These are phyloP conservation scores for Gastrolobium bilobum DNA, from an alignment of 306 rosid genomes.

Conservation along the genomic window DNA sequence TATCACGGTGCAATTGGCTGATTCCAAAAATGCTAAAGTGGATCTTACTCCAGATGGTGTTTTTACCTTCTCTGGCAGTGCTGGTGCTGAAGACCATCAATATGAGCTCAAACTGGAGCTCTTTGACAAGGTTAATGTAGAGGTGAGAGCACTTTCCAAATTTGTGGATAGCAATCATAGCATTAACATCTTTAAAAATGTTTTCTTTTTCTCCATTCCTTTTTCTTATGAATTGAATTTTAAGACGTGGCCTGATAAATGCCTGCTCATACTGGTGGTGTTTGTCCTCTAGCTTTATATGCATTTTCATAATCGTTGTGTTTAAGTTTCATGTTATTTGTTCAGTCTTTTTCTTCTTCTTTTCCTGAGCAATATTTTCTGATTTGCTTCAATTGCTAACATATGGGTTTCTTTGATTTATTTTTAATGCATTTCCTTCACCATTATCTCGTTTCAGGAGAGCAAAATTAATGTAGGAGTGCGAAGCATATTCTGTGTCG, in stretches of 20 bases:
- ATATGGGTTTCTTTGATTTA: not conserved
- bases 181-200: not conserved
- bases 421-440: not conserved
- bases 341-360: not conserved
- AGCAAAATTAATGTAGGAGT: slow-evolving; percentile 87
- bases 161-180: not conserved
- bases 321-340: not conserved
- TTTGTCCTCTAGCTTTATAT: not conserved
- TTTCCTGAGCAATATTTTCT: not conserved
- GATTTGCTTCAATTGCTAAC: not conserved
- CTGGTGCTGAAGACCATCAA: slow-evolving; percentile 70
- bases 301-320: not conserved
- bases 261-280: not conserved
- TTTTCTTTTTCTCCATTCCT: not conserved
- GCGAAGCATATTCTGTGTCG: slow-evolving; percentile 76
- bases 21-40: slow-evolving; percentile 84
- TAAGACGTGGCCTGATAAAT: not conserved
- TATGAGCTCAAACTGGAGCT: slow-evolving; percentile 89
- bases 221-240: not conserved
- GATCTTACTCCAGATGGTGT: slow-evolving; percentile 88
- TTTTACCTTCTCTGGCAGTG: slow-evolving; percentile 79
- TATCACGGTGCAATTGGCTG: slow-evolving; percentile 83
- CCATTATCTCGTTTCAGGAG: slow-evolving; percentile 60
- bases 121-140: slow-evolving; percentile 89
- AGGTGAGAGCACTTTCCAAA: slow-evolving; percentile 57